Evolutionary conservation across 2,329 filamentous ascomycete genomes (phyloP), one percentile per base, ranked within the genome.

Genomic region (Nemania sp.): DNA sequence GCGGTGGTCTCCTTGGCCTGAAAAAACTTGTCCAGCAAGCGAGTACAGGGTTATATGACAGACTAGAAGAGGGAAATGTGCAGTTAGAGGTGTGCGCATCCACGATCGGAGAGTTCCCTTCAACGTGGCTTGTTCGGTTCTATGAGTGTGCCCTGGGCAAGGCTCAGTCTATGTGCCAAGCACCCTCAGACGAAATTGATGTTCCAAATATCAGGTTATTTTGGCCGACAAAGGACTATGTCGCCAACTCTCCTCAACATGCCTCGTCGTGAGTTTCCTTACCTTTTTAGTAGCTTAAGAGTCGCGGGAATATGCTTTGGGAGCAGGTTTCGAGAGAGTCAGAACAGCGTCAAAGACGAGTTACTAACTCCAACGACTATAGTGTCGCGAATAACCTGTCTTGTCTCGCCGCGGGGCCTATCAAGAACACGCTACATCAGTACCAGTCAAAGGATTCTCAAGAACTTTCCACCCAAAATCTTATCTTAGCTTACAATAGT

Each of bases 381-480:
- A n/a, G n/a, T 32, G 29, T 32, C 8, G 29, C 29, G 29, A 8
- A 41, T 3, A 41, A 41, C 38, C 15, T 11, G 38, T 3, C 38
- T 13, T 18, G 38, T 13, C 38, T 7, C 72, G 3, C 69, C 71
- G 5, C 47, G 13, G 3, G 69, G 59, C n/a, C 52, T 5, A 32
- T 76, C 29, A 72, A 71, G 63, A 38, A 63, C 11, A 27, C 75
- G 3, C 75, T 76, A 47, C 70, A 74, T 41, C 69, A 70, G 47
- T 76, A 76, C 47, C 32, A 68, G 38, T 75, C 73, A 2, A 74
- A 73, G 53, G 74, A 76, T n/a, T 20, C 60, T 5, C 73, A 73
- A n/a, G 65, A 69, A 0, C 68, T 75, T 1, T 75, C 75, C 35
- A 73, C 75, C 38, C 73, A 76, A 59, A 75, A 75, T 43, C 26